phyloP scores from a whole-genome alignment of 257 asterid genomes.

The Nicotiana noctiflora region DNA sequence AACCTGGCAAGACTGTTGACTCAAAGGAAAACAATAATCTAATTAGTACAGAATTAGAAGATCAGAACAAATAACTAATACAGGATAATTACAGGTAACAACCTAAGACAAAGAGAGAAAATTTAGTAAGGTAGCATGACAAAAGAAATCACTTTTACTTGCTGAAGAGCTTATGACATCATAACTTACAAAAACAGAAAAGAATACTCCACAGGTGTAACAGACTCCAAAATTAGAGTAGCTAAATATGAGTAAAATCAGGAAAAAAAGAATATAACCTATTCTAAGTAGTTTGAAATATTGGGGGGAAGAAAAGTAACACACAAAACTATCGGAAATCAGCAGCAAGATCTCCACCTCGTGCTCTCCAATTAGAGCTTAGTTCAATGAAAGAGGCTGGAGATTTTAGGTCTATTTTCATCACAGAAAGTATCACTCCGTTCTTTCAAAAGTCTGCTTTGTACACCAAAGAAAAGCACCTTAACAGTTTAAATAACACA shows the following conservation, averaged over 20 bases:
- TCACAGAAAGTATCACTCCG: background rate
- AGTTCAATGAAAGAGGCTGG: background rate
- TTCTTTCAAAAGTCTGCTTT: background rate
- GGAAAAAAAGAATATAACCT: background rate
- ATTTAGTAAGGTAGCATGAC: background rate
- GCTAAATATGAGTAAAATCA: background rate
- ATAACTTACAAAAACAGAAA: background rate
- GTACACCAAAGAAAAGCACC: background rate
- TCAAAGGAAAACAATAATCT: conserved; percentile 11
- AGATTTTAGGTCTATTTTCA: background rate
- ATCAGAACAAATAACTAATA: background rate
- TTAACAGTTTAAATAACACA: background rate
- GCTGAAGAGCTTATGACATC: background rate
- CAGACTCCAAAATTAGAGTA: background rate
- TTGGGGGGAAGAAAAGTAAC: background rate
- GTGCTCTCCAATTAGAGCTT: background rate
- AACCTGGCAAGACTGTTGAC: conserved; percentile 87
- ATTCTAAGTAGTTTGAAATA: background rate
- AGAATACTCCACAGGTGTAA: background rate
- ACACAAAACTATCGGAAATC: background rate
- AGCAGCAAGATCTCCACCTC: background rate
- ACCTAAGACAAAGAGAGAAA: background rate
- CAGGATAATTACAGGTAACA: background rate
- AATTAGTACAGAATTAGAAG: background rate
- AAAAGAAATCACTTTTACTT: background rate